Evolutionary conservation across 2,329 filamentous ascomycete genomes (phyloP).

Genomic region (Hypoxylon sp.): DNA sequence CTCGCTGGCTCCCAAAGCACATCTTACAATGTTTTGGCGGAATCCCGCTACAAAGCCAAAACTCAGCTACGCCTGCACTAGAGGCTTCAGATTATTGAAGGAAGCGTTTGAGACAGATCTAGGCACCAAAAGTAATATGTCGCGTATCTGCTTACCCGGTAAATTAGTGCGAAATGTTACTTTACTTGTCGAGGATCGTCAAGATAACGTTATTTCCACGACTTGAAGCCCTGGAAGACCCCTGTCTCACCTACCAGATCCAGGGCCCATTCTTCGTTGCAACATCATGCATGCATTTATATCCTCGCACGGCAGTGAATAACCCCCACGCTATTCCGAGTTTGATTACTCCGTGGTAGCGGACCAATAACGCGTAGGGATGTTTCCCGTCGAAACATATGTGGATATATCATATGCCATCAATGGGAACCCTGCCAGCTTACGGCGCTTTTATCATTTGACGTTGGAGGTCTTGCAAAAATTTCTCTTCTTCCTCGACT

Average conservation of each 20-base stretch:
- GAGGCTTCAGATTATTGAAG: not conserved
- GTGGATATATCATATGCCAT: slow-evolving; percentile 4
- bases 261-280: slow-evolving; percentile 26
- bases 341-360: not conserved
- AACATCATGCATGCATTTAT: slow-evolving; percentile 37
- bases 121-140: slow-evolving; percentile 31
- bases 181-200: slow-evolving; percentile 27
- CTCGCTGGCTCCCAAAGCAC: not conserved
- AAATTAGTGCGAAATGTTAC: slow-evolving; percentile 26
- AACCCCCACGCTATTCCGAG: slow-evolving; percentile 26
- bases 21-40: not conserved
- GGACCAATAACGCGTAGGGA: slow-evolving; percentile 18
- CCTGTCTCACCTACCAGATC: slow-evolving; percentile 31
- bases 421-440: not conserved
- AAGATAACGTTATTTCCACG: slow-evolving; percentile 35
- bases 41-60: not conserved
- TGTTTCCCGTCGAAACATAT: slow-evolving; percentile 4
- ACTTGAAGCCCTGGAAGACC: slow-evolving; percentile 21
- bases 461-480: not conserved
- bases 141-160: slow-evolving; percentile 36
- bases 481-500: not conserved
- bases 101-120: slow-evolving; percentile 16
- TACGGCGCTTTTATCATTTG: not conserved
- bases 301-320: slow-evolving; percentile 28
- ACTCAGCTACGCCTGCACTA: not conserved